Evolutionary conservation across 2,329 filamentous ascomycete genomes (phyloP).

Genomic region (Ophiocordyceps camponoti-floridani): DNA sequence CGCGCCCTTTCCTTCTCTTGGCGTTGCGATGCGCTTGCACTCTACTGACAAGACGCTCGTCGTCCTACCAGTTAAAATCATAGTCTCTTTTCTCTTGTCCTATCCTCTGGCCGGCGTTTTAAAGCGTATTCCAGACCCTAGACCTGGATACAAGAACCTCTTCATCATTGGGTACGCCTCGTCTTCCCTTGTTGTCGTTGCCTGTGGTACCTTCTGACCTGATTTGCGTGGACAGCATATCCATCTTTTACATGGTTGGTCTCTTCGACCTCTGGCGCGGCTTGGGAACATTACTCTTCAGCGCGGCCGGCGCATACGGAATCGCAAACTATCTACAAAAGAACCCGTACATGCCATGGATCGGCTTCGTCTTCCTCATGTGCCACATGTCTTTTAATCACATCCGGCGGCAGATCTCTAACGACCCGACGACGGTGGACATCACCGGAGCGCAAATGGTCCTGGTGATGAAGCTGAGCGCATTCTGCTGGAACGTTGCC

Average conservation of each 20-base stretch:
- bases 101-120: slow-evolving; percentile 79
- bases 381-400: slow-evolving; percentile 86
- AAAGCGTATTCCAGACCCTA: slow-evolving; percentile 75
- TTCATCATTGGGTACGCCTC: slow-evolving; percentile 58
- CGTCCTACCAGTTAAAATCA: slow-evolving; percentile 62
- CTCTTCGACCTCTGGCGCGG: slow-evolving; percentile 88
- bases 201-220: not conserved
- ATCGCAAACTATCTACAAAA: slow-evolving; percentile 65
- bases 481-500: slow-evolving; percentile 96
- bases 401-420: slow-evolving; percentile 57
- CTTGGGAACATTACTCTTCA: slow-evolving; percentile 60
- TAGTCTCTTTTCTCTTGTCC: slow-evolving; percentile 76
- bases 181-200: not conserved
- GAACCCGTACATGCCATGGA: slow-evolving; percentile 93
- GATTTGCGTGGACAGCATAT: slow-evolving; percentile 33
- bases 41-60: not conserved
- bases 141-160: slow-evolving; percentile 69
- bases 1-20: not conserved
- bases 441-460: slow-evolving; percentile 98
- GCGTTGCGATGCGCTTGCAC: slow-evolving; percentile 1
- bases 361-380: slow-evolving; percentile 89
- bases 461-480: slow-evolving; percentile 87
- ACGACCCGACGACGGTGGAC: slow-evolving; percentile 53
- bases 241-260: slow-evolving; percentile 81
- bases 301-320: slow-evolving; percentile 60